These are phyloP conservation scores for Trametes villosa DNA, from an alignment of 768 basidiomycete genomes.

Conservation along the genomic window DNA sequence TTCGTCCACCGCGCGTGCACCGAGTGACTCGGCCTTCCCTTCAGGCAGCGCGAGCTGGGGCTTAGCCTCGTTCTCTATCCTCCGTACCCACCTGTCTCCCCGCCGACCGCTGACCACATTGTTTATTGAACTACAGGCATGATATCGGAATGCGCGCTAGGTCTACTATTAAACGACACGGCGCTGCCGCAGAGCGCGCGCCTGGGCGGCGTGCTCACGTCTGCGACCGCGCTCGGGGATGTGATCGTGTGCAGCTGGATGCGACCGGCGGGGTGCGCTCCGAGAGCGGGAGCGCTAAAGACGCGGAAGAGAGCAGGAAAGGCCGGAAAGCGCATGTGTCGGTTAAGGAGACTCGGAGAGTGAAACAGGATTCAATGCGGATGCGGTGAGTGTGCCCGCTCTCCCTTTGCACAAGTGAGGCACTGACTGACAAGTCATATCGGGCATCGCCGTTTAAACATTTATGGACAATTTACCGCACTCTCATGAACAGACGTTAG, in stretches of 20 bases:
- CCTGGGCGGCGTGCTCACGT: slow-evolving; percentile 81
- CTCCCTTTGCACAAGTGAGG: too few relatives aligned
- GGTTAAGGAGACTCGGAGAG: too few relatives aligned
- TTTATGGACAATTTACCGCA: too few relatives aligned
- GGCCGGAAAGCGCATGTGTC: too few relatives aligned
- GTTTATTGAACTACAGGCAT: too few relatives aligned
- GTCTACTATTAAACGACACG: slow-evolving; percentile 61
- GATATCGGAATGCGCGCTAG: slow-evolving; percentile 77
- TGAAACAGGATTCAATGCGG: too few relatives aligned
- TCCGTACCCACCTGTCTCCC: too few relatives aligned
- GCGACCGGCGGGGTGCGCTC: slow-evolving; percentile 60
- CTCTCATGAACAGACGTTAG: too few relatives aligned
- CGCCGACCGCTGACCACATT: too few relatives aligned
- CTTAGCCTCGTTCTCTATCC: slow-evolving; percentile 35
- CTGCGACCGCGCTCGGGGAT: slow-evolving; percentile 82
- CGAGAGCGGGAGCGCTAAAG: slow-evolving; percentile 49
- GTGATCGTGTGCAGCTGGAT: slow-evolving; percentile 65
- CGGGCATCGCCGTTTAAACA: too few relatives aligned
- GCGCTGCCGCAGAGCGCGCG: slow-evolving; percentile 59
- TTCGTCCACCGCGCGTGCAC: neutral
- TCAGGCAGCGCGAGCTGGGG: slow-evolving; percentile 31
- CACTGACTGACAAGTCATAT: too few relatives aligned
- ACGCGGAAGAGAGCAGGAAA: slow-evolving; percentile 18
- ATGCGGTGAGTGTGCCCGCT: too few relatives aligned
- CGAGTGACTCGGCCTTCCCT: slow-evolving; percentile 28